Base-by-base conservation (phyloP, 2,329 filamentous ascomycete genomes). In the Grosmannia penicillata region DNA sequence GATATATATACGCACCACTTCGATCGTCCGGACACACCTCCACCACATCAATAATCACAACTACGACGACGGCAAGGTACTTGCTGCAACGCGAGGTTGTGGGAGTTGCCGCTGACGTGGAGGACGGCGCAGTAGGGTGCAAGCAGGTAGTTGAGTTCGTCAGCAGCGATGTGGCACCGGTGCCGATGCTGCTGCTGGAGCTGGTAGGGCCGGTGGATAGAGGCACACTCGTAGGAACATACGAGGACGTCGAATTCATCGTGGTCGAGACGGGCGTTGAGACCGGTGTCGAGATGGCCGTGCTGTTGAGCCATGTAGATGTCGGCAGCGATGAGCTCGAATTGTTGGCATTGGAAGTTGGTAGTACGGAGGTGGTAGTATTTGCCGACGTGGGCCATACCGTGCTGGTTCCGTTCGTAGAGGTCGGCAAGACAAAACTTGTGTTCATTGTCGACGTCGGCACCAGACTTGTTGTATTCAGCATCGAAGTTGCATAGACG, bases 41-140 rank as follows among this genome's bases (percentile, higher is more conserved):
- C 6, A 46, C 24, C 11, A 46, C 26, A n/a, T 46, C 45, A 4
- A 43, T 33, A 15, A 45, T 34, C 17, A 43, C 19, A 10, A 41
- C 27, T 8, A 45, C 33, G n/a, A 40, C 39, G 28, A 46, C 27
- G 3, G n/a, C 27, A 6, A 23, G 17, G 19, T 39, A 33, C 4
- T 5, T 8, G 25, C 23, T 23, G 31, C 30, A 33, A 14, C 17
- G 6, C 11, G 26, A 6, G 28, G 4, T 33, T 22, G 30, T 14
- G 11, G 8, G 3, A 19, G 17, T 22, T 18, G 30, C 4, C 18
- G 18, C n/a, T n/a, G 31, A 13, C 19, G 18, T 33, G 22, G 21
- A 11, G 4, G n/a, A 24, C 9, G 33, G 15, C 22, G 23, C 22
- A 34, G 33, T 23, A 6, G 31, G 7, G 3, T 8, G 4, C 11